These are phyloP conservation scores for Mucor mucedo DNA, from an alignment of 371 early-diverging fungal genomes.

Conservation along the genomic window DNA sequence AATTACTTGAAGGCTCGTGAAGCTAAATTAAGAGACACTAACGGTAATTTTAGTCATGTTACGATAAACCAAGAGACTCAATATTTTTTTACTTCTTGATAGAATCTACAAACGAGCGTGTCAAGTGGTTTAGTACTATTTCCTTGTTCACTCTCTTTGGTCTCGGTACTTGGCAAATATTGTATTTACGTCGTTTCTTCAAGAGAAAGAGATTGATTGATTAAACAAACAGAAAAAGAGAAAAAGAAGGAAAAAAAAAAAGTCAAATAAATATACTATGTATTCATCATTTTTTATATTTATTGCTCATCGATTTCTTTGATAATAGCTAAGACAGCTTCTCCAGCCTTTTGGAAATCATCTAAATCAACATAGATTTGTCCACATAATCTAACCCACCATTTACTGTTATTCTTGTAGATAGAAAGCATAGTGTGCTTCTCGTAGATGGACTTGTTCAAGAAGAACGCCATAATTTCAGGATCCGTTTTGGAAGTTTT, in stretches of 20 bases:
- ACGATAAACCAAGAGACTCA: conserved; percentile 1
- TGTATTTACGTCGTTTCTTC: conserved; percentile 85
- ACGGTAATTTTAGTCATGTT: conserved; percentile 64
- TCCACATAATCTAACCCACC: conserved; percentile 62
- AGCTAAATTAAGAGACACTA: conserved; percentile 83
- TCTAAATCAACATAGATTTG: conserved; percentile 64
- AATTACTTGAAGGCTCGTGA: conserved; percentile 81
- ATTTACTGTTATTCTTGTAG: conserved; percentile 50
- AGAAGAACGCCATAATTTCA: conserved; percentile 27
- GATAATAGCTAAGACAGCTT: conserved; percentile 44
- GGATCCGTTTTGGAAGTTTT: conserved; percentile 42
- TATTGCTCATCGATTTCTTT: conserved; percentile 15
- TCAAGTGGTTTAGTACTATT: conserved; percentile 76
- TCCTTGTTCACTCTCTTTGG: conserved; percentile 70
- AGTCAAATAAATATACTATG: not conserved
- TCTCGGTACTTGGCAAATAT: conserved; percentile 82
- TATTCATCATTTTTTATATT: conserved; percentile 4
- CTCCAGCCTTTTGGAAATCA: conserved; percentile 53
- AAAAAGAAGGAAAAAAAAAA: conserved; percentile 4
- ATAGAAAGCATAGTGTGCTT: conserved; percentile 45
- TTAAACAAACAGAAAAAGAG: conserved; percentile 19
- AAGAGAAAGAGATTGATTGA: conserved; percentile 86
- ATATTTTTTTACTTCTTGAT: conserved; percentile 2
- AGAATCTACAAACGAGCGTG: conserved; percentile 87
- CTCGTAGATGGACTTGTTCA: conserved; percentile 42